Percentiles rank a stretch among this genome's conserved stretches.
phyloP scores from a whole-genome alignment of 1,139 yeast species.

The Yamadazyma conglobata region DNA sequence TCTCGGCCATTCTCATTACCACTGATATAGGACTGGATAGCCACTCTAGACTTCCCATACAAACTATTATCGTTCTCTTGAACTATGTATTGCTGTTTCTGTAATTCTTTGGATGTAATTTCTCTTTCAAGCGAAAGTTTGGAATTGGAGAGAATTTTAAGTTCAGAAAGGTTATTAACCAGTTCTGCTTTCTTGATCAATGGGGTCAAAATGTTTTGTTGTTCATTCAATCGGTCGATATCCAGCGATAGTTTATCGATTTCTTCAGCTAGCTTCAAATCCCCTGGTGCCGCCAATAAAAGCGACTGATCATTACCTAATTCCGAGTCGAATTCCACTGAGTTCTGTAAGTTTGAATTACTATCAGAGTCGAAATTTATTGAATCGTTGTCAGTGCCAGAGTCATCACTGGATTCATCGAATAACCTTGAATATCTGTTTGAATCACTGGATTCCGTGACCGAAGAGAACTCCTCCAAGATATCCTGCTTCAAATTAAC shows the following conservation, averaged over 20 bases:
- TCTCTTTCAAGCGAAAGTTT: constrained; percentile 65
- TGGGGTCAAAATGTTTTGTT: constrained; percentile 61
- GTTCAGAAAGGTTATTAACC: constrained; percentile 68
- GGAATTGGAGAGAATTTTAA: constrained; percentile 66
- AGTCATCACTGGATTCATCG: constrained; percentile 35
- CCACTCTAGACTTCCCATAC: constrained; percentile 63
- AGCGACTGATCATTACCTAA: constrained; percentile 20
- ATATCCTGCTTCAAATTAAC: constrained; percentile 22
- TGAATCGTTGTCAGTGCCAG: constrained; percentile 33
- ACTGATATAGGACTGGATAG: constrained; percentile 64
- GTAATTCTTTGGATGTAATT: constrained; percentile 64
- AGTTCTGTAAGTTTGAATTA: constrained; percentile 9
- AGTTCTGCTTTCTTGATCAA: constrained; percentile 76
- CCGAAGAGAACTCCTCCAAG: constrained; percentile 33
- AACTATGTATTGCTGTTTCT: constrained; percentile 75
- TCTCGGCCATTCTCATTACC: constrained; percentile 57
- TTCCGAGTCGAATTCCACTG: constrained; percentile 13
- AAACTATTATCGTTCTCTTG: constrained; percentile 81
- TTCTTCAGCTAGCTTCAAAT: constrained; percentile 63
- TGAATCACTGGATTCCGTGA: constrained; percentile 20
- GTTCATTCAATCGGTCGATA: constrained; percentile 60
- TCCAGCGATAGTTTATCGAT: constrained; percentile 54
- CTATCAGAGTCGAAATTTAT: constrained; percentile 20
- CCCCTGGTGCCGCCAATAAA: constrained; percentile 64
- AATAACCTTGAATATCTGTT: constrained; percentile 29